These are phyloP conservation scores for Omphalea diandra DNA, from an alignment of 441 rosid species.

Conservation along the genomic window DNA sequence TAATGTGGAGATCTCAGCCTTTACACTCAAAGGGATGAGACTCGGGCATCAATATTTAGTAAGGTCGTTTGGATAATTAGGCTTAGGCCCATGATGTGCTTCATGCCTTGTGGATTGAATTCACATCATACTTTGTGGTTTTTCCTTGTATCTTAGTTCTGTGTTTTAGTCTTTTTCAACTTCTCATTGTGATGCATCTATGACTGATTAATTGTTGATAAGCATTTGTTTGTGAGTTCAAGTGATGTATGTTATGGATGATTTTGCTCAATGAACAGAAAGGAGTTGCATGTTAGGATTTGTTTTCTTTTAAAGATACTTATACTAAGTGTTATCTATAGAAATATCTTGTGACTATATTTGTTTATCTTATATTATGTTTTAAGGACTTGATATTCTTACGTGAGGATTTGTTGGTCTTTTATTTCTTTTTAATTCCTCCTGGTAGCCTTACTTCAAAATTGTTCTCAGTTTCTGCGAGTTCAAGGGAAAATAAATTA, in stretches of 20 bases:
- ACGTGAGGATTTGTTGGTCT: no score
- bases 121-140: not conserved
- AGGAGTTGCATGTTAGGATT: not conserved
- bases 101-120: not conserved
- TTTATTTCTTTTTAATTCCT: no score
- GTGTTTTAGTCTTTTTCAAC: not conserved
- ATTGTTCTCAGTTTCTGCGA: no score
- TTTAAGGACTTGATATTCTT: no score
- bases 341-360: not conserved
- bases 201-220: not conserved
- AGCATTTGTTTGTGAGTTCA: not conserved
- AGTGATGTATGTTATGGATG: no score
- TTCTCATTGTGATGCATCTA: not conserved
- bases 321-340: not conserved
- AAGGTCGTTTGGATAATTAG: not conserved
- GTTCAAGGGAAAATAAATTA: no score
- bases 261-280: not conserved
- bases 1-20: not conserved
- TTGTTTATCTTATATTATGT: no score
- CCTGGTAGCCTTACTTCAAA: no score
- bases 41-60: not conserved
- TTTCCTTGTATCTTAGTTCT: not conserved
- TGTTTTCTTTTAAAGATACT: not conserved
- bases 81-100: not conserved
- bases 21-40: conserved; percentile 1